Conservation (phyloP, 164 flowering plant genomes). For the Cinnamomum chago region DNA sequence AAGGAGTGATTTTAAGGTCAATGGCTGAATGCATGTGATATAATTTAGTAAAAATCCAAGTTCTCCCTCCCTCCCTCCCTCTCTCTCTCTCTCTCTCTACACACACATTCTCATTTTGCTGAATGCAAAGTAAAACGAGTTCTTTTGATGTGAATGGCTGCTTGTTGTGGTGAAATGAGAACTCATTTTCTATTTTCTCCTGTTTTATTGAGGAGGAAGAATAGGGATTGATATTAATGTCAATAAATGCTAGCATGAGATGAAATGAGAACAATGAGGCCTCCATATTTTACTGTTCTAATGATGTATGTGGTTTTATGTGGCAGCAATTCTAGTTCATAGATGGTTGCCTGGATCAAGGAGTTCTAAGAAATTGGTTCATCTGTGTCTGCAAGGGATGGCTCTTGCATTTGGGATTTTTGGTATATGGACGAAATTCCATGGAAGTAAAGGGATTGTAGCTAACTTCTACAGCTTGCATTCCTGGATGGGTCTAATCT, state of each 20-base stretch:
- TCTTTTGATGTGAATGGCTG: too few relatives aligned
- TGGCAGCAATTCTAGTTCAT: conserved; percentile 79
- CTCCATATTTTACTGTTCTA: neutral
- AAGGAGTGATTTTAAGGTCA: neutral
- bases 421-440: conserved; percentile 92
- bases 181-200: neutral
- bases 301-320: neutral
- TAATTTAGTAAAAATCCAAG: neutral
- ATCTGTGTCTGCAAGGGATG: conserved; percentile 82
- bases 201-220: neutral
- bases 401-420: conserved; percentile 74
- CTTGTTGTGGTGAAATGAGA: neutral
- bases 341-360: conserved; percentile 86
- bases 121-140: too few relatives aligned
- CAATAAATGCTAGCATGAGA: neutral
- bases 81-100: too few relatives aligned
- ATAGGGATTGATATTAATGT: conserved; percentile 9
- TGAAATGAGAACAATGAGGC: neutral
- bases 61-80: neutral
- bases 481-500: conserved; percentile 94
- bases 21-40: neutral
- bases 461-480: conserved; percentile 86
- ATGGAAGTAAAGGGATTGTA: conserved; percentile 52
- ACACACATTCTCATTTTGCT: too few relatives aligned
- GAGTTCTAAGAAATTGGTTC: conserved; percentile 76